Evolutionary conservation across 2,329 filamentous ascomycete species (phyloP).

Genomic region (Colletotrichum gloeosporioides): DNA sequence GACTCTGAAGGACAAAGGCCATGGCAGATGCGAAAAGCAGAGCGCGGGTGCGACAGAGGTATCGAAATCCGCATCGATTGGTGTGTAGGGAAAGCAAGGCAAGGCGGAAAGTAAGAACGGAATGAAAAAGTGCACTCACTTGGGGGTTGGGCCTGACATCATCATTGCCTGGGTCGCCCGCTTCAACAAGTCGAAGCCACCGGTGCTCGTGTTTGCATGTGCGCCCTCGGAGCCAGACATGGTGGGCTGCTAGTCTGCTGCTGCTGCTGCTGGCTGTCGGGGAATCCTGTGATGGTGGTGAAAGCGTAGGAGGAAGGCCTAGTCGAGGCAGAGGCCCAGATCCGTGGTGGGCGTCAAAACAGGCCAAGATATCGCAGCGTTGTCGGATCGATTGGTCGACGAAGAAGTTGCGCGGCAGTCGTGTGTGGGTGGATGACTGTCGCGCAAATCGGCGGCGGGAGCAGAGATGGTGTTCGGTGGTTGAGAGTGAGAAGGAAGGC

Average conservation of each 20-base stretch:
- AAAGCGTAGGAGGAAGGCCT: constrained; percentile 3
- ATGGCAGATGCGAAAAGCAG: neutral
- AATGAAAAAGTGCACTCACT: constrained; percentile 23
- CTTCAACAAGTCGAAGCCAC: constrained; percentile 61
- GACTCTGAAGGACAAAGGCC: neutral
- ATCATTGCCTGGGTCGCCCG: constrained; percentile 69
- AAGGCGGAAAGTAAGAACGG: constrained; percentile 12
- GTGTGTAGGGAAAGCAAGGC: neutral
- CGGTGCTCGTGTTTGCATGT: constrained; percentile 43
- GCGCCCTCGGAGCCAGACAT: constrained; percentile 58
- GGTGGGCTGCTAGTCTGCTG: constrained; percentile 30
- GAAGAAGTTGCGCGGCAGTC: neutral
- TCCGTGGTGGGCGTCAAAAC: constrained; percentile 16
- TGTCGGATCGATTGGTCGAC: neutral
- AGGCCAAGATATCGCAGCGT: constrained; percentile 14
- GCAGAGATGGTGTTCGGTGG: neutral
- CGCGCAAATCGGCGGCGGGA: neutral
- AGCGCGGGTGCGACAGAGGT: neutral
- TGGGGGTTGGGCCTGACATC: constrained; percentile 52
- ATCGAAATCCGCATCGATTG: neutral
- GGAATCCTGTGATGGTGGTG: neutral
- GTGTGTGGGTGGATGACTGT: neutral
- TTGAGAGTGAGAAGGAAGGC: neutral
- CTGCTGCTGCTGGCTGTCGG: neutral
- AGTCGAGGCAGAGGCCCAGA: constrained; percentile 21